Percentiles rank a stretch among this genome's conserved stretches.
Conservation (phyloP, 2,329 filamentous ascomycete genomes). For the Arthrinium phaeospermum region DNA sequence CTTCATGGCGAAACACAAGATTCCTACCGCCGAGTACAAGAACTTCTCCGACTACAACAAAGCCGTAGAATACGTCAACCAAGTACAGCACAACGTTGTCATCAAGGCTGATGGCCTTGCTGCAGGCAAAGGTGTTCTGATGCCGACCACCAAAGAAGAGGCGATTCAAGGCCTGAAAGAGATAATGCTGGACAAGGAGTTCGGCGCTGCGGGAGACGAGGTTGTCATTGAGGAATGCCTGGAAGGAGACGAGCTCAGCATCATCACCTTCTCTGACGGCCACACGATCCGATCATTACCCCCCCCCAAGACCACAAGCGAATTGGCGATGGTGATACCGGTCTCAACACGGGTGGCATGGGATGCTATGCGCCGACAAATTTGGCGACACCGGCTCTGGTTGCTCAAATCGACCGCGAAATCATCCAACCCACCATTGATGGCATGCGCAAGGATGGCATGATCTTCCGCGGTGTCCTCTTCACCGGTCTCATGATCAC, state of each 20-base stretch:
- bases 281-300: slow-evolving; percentile 83
- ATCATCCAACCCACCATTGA: slow-evolving; percentile 90
- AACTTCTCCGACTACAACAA: slow-evolving; percentile 83
- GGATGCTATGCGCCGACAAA: slow-evolving; percentile 94
- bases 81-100: slow-evolving; percentile 74
- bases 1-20: slow-evolving; percentile 90
- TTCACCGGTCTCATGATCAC: slow-evolving; percentile 89
- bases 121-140: slow-evolving; percentile 93
- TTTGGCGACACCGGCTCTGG: slow-evolving; percentile 75
- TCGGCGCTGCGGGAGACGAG: slow-evolving; percentile 84
- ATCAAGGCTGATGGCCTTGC: slow-evolving; percentile 95
- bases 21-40: slow-evolving; percentile 89
- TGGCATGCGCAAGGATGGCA: slow-evolving; percentile 83
- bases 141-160: slow-evolving; percentile 81
- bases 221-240: slow-evolving; percentile 96
- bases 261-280: slow-evolving; percentile 91
- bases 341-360: slow-evolving; percentile 97
- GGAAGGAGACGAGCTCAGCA: slow-evolving; percentile 88
- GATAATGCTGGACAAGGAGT: slow-evolving; percentile 89
- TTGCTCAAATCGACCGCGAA: slow-evolving; percentile 77
- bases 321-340: slow-evolving; percentile 86
- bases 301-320: slow-evolving; percentile 95
- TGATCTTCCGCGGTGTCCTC: slow-evolving; percentile 75
- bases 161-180: slow-evolving; percentile 81
- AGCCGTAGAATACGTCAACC: slow-evolving; percentile 76